Evolutionary conservation across 2,329 filamentous ascomycete genomes (phyloP).

Genomic region (Pochonia chlamydosporia): DNA sequence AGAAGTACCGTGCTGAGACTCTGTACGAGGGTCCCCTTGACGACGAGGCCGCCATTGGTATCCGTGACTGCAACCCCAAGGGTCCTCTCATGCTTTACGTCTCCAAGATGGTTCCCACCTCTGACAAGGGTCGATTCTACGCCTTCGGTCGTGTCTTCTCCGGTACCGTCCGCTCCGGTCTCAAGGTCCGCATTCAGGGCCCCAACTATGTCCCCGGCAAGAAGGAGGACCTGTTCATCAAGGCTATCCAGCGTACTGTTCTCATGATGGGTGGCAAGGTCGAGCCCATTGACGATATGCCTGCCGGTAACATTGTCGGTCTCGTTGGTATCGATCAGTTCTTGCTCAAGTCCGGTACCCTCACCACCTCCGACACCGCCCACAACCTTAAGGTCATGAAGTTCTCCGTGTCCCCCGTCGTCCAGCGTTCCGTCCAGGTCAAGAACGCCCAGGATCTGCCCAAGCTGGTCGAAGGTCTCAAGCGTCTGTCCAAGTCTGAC

Average conservation of each 20-base stretch:
- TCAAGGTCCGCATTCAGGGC: slow-evolving; percentile 99
- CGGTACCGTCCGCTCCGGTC: slow-evolving; percentile 93
- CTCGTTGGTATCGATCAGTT: slow-evolving; percentile 99
- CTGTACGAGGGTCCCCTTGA: slow-evolving; percentile 96
- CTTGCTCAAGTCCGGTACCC: slow-evolving; percentile 99
- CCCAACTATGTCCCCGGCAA: slow-evolving; percentile 97
- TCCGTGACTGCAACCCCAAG: slow-evolving; percentile 97
- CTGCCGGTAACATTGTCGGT: slow-evolving; percentile 99
- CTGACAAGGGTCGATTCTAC: slow-evolving; percentile 99
- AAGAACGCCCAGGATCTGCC: slow-evolving; percentile 99
- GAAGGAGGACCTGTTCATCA: slow-evolving; percentile 99
- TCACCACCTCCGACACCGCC: slow-evolving; percentile 92
- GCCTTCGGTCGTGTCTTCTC: slow-evolving; percentile 99
- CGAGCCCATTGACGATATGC: slow-evolving; percentile 98
- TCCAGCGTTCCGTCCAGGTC: slow-evolving; percentile 97
- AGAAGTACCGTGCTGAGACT: slow-evolving; percentile 97
- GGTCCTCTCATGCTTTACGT: slow-evolving; percentile 99
- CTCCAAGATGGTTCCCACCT: slow-evolving; percentile 99
- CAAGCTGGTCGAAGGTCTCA: slow-evolving; percentile 99
- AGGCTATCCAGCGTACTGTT: slow-evolving; percentile 98
- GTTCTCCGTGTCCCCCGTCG: slow-evolving; percentile 99
- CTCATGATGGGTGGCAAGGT: slow-evolving; percentile 99
- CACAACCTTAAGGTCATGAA: slow-evolving; percentile 99
- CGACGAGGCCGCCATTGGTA: slow-evolving; percentile 88
- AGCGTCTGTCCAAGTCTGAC: slow-evolving; percentile 99